Conservation (phyloP, 1,284 basidiomycete species). For the Sutorius eximius region DNA sequence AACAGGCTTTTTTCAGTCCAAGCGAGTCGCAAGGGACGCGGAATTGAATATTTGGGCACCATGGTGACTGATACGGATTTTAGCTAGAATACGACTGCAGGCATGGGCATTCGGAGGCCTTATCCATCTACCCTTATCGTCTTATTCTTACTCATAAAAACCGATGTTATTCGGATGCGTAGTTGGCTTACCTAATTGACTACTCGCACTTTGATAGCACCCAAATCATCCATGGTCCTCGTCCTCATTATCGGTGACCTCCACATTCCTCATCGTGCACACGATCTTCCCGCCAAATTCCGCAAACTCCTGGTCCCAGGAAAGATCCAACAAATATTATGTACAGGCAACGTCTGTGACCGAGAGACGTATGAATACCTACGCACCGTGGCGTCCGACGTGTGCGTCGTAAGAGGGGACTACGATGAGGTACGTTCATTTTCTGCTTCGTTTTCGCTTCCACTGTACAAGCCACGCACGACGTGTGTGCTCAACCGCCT, state of each 20-base stretch:
- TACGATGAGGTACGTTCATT: conserved; percentile 80
- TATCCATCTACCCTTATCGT: neutral
- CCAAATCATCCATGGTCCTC: conserved; percentile 54
- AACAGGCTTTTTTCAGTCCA: neutral
- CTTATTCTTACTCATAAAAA: neutral
- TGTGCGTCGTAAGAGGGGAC: conserved; percentile 91
- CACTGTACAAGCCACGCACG: neutral
- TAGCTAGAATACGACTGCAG: neutral
- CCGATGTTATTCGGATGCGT: neutral
- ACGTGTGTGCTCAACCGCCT: conserved; percentile 12
- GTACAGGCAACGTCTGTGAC: conserved; percentile 97
- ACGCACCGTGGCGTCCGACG: conserved; percentile 94
- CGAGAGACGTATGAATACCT: conserved; percentile 97
- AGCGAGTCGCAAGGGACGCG: conserved; percentile 7
- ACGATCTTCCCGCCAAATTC: conserved; percentile 94
- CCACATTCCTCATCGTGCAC: conserved; percentile 85
- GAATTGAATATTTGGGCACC: neutral
- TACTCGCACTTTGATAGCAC: neutral
- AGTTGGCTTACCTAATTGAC: conserved; percentile 28
- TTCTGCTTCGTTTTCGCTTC: neutral
- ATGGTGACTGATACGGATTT: conserved; percentile 1
- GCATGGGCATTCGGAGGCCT: neutral
- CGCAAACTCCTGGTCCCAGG: conserved; percentile 96
- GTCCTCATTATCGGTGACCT: conserved; percentile 94
- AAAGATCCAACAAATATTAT: conserved; percentile 97